Evolutionary conservation across 2,329 filamentous ascomycete species (phyloP), one percentile per base, ranked within the genome.

Genomic region (Xylaria digitata): DNA sequence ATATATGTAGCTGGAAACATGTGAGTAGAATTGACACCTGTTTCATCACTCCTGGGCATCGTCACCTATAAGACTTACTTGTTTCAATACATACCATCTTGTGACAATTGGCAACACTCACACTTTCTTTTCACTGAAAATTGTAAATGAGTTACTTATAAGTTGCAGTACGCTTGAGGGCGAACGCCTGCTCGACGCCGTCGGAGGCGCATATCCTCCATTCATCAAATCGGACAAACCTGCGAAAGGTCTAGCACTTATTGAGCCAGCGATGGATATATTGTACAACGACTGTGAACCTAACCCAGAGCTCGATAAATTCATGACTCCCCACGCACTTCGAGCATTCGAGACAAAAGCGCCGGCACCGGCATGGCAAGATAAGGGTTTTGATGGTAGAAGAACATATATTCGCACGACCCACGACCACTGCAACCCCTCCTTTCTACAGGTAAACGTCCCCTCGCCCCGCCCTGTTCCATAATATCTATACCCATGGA

Each of bases 211-310:
- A 1, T 66, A 73, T 15, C 72, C 73, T 19, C 67, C 64, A 1
- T 74, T 73, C 19, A 74, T 74, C 53, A 68, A 74, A 26, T 2
- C 40, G 23, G 23, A 68, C 32, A 69, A 72, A 56, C 70, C 71
- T 17, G 57, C 53, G 3, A 46, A 68, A 13, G 70, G 69, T 1
- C 55, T 72, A 9, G 68, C 66, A 1, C 15, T 74, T n/a, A 69
- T 74, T 11, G 68, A 74, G 30, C 72, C 70, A 2, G 71, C 70
- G 2, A 70, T 70, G 72, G 60, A 70, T 2, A 43, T 72, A 13
- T 32, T 74, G 9, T 73, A 71, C 57, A 73, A 73, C 40, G 72
- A 73, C 50, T 70, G 69, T 37, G 71, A 73, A 9, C 61, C 61
- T 1, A 66, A 66, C 3, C 49, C 64, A 11, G 66, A 68, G 30